Conservation (phyloP, 2,329 filamentous ascomycete genomes). For the Hypoxylon sp. region DNA sequence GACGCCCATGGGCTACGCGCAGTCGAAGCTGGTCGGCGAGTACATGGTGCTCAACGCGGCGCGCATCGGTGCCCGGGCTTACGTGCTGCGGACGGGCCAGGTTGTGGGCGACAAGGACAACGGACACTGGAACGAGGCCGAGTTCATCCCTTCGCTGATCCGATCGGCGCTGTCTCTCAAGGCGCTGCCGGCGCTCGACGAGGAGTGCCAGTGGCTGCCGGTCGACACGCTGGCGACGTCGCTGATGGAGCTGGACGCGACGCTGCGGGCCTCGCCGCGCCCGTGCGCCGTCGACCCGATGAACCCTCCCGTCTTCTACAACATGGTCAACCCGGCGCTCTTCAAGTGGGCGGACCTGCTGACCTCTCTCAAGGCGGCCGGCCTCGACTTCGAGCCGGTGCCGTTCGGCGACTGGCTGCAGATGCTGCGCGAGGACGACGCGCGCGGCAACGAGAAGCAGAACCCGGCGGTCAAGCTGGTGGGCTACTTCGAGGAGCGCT, state of each 20-base stretch:
- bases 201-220: constrained; percentile 52
- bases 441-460: constrained; percentile 48
- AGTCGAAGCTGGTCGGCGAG: constrained; percentile 53
- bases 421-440: constrained; percentile 53
- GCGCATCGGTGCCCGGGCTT: constrained; percentile 43
- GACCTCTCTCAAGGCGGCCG: constrained; percentile 54
- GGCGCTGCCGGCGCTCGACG: constrained; percentile 55
- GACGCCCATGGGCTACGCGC: constrained; percentile 51
- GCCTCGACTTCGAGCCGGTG: constrained; percentile 56
- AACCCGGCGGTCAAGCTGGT: constrained; percentile 63
- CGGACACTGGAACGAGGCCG: constrained; percentile 60
- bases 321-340: constrained; percentile 56
- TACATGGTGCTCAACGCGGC: constrained; percentile 49
- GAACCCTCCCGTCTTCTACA: constrained; percentile 49
- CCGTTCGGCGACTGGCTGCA: constrained; percentile 54
- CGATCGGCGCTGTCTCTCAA: constrained; percentile 54
- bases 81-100: constrained; percentile 58
- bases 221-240: constrained; percentile 55
- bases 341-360: constrained; percentile 62
- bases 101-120: constrained; percentile 56
- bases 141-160: constrained; percentile 62
- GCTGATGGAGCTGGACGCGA: constrained; percentile 48
- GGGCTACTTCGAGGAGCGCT: constrained; percentile 55
- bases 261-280: constrained; percentile 37
- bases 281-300: background rate